These are phyloP conservation scores for Orychophragmus violaceus DNA, from an alignment of 345 rosid genomes.

Conservation along the genomic window DNA sequence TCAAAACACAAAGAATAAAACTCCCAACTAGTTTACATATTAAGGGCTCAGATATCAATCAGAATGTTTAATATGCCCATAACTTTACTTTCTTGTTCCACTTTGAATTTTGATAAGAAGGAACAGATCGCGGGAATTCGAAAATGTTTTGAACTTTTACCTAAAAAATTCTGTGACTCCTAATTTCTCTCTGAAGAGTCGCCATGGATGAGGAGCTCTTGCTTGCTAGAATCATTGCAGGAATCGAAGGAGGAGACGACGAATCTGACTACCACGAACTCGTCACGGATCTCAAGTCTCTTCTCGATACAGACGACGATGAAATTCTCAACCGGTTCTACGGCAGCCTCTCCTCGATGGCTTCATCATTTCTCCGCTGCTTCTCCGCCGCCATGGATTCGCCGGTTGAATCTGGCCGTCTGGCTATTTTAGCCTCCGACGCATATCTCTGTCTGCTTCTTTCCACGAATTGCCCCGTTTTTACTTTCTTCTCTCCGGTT, in stretches of 20 bases:
- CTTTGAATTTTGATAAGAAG: conserved; percentile 18
- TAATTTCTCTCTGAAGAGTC: neutral
- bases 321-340: conserved; percentile 43
- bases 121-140: conserved; percentile 32
- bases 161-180: conserved; percentile 5
- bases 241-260: conserved; percentile 26
- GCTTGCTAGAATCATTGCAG: conserved; percentile 23
- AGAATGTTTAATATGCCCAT: neutral
- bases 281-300: conserved; percentile 43
- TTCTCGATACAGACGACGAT: conserved; percentile 42
- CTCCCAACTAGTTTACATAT: neutral
- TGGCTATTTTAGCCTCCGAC: conserved; percentile 52
- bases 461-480: conserved; percentile 59
- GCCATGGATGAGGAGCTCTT: conserved; percentile 31
- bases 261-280: conserved; percentile 28
- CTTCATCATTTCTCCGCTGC: conserved; percentile 44
- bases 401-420: conserved; percentile 24
- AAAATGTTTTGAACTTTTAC: conserved; percentile 7
- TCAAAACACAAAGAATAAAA: neutral
- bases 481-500: conserved; percentile 73
- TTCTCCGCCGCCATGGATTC: conserved; percentile 66
- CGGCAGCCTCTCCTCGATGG: conserved; percentile 42
- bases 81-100: neutral
- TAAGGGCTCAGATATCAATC: neutral
- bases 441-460: conserved; percentile 59